These are phyloP conservation scores for Phaeosphaeria sp. DNA, from an alignment of 2,329 filamentous ascomycete genomes.

Conservation along the genomic window DNA sequence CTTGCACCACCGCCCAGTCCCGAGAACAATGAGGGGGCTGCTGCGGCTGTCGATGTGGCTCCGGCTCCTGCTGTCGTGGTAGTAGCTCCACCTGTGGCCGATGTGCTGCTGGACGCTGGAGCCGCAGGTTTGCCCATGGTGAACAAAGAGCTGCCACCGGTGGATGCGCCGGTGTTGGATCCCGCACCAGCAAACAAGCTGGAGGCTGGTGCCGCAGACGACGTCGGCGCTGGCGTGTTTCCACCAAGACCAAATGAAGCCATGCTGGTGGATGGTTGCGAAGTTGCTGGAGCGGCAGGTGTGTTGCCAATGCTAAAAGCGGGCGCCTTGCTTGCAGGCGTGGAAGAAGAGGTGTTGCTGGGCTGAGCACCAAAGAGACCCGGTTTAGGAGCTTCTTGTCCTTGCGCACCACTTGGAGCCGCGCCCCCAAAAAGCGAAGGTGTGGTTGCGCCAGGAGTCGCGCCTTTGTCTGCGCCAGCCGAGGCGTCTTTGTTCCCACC, in stretches of 20 bases:
- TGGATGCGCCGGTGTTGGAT: slow-evolving; percentile 14
- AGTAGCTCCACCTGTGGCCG: slow-evolving; percentile 27
- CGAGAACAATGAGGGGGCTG: slow-evolving; percentile 27
- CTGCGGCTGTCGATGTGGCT: slow-evolving; percentile 22
- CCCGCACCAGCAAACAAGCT: slow-evolving; percentile 28
- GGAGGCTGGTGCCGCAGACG: slow-evolving; percentile 28
- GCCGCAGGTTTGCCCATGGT: slow-evolving; percentile 21
- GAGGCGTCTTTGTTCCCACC: slow-evolving; percentile 34
- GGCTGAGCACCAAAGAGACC: slow-evolving; percentile 35
- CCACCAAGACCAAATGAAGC: slow-evolving; percentile 29
- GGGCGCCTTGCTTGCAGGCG: slow-evolving; percentile 38
- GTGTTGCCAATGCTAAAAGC: slow-evolving; percentile 37
- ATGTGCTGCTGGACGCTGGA: slow-evolving; percentile 21
- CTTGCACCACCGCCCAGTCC: slow-evolving; percentile 24
- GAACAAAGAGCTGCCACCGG: slow-evolving; percentile 23
- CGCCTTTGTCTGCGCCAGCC: slow-evolving; percentile 41
- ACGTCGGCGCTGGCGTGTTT: slow-evolving; percentile 25
- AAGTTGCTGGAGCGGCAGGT: slow-evolving; percentile 27
- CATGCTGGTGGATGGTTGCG: slow-evolving; percentile 28
- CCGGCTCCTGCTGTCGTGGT: slow-evolving; percentile 24
- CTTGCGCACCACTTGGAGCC: slow-evolving; percentile 39
- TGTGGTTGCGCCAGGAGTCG: slow-evolving; percentile 31
- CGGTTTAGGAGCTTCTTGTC: slow-evolving; percentile 42
- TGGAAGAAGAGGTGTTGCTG: slow-evolving; percentile 37
- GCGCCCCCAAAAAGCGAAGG: slow-evolving; percentile 29